A percentile compares a stretch with the other conserved stretches of the same genome.
Conservation (phyloP, 148 eudicot genomes). For the Vaccinium darrowii region DNA sequence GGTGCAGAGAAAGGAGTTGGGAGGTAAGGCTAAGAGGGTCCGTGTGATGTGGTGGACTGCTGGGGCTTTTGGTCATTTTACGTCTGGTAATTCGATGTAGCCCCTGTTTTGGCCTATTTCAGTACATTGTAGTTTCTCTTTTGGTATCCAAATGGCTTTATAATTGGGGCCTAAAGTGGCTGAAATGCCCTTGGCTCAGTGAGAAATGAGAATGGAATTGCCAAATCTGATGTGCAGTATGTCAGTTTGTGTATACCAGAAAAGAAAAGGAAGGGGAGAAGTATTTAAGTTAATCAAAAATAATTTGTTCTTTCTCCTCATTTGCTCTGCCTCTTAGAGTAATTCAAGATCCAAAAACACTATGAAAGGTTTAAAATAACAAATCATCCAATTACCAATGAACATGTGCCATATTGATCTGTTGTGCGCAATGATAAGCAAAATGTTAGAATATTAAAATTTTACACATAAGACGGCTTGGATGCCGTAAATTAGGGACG, state of each 20-base stretch:
- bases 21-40: constrained; percentile 1
- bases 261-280: not conserved
- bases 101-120: not conserved
- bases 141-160: not conserved
- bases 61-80: not conserved
- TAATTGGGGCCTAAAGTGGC: constrained; percentile 4
- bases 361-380: too few relatives aligned
- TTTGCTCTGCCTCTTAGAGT: too few relatives aligned
- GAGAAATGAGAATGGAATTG: not conserved
- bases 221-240: not conserved
- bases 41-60: not conserved
- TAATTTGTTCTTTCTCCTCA: not conserved
- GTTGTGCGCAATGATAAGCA: too few relatives aligned
- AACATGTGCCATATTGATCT: not conserved
- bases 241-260: not conserved
- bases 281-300: not conserved
- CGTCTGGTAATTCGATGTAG: not conserved
- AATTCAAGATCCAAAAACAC: too few relatives aligned
- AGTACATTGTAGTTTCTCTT: not conserved
- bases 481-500: too few relatives aligned
- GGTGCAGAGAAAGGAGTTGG: not conserved
- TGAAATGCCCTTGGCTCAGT: not conserved
- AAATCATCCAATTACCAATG: not conserved
- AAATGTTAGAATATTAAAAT: not conserved
- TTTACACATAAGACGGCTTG: too few relatives aligned